Conservation (phyloP, 2,329 filamentous ascomycete species). For the Apiospora sp. region DNA sequence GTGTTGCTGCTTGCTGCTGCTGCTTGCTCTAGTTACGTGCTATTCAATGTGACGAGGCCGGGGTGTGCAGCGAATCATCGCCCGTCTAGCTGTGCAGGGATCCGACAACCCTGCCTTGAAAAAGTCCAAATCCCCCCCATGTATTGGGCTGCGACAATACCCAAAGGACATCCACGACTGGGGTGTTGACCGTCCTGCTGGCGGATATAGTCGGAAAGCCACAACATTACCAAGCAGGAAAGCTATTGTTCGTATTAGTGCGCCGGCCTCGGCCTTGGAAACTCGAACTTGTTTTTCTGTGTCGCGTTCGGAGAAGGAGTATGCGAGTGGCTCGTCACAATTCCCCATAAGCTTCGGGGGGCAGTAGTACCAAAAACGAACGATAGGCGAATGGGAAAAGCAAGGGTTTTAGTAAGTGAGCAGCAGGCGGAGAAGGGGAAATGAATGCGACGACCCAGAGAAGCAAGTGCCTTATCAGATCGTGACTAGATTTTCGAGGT, state of each 20-base stretch:
- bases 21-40: not conserved
- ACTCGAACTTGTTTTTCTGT: not conserved
- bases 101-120: not conserved
- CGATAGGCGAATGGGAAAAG: not conserved
- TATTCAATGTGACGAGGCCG: constrained; percentile 18
- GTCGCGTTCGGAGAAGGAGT: constrained; percentile 3
- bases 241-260: not conserved
- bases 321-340: constrained; percentile 9
- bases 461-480: constrained; percentile 17
- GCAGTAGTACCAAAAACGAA: not conserved
- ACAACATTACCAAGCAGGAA: not conserved
- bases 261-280: not conserved
- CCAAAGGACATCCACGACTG: not conserved
- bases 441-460: not conserved
- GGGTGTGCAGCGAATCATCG: not conserved
- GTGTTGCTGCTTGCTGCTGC: not conserved
- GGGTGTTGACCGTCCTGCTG: not conserved
- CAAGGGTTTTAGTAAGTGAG: not conserved
- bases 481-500: constrained; percentile 20
- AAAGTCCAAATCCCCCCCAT: not conserved
- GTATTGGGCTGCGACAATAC: constrained; percentile 17
- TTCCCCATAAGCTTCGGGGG: not conserved
- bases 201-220: constrained; percentile 1
- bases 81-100: not conserved
- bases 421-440: not conserved